Base-by-base conservation (phyloP, 2,329 filamentous ascomycete genomes). In the Tolypocladium inflatum region DNA sequence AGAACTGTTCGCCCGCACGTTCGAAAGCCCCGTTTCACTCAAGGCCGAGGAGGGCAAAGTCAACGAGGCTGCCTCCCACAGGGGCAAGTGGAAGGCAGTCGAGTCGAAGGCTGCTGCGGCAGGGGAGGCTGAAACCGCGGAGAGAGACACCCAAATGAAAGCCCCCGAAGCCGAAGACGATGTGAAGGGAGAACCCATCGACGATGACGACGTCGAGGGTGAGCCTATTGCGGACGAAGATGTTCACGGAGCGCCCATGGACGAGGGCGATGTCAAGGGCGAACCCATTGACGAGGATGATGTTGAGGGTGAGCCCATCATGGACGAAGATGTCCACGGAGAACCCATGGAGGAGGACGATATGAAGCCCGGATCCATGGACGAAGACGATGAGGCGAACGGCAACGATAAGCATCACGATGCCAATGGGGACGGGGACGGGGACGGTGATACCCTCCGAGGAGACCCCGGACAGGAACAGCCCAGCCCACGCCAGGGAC, bases 1-100 rank as follows among this genome's bases (percentile, higher is more conserved):
- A 63, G 87, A 89, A 61, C 73, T 82, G 35, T 89, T 96, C 61
- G 82, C 83, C 37, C 76, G 80, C 57, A 81, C 81, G 15, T 96
- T 96, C 66, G 84, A 89, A 62, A 84, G 85, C 57, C 88, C 89
- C 35, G 87, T 88, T 17, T 68, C 72, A 11, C 60, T 68, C 7
- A 73, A 70, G 61, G 57, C 56, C 2, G 66, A 65, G 50, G 69
- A 66, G 51, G 69, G 69, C 39, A 69, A 68, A 55, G 55, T 48
- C 43, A 61, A 62, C 11, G 58, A 57, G 48, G 65, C 9, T 19
- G 10, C 63, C 54, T 65, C 71, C 58, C 73, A 74, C 61, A 73
- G 67, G 61, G 72, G 67, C 60, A 77, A 67, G 64, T 84, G 79
- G 78, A 81, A 83, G 69, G 68, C 75, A 30, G 76, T 81, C 23